Evolutionary conservation across 2,329 filamentous ascomycete genomes (phyloP).

Genomic region (Exophiala sp.): DNA sequence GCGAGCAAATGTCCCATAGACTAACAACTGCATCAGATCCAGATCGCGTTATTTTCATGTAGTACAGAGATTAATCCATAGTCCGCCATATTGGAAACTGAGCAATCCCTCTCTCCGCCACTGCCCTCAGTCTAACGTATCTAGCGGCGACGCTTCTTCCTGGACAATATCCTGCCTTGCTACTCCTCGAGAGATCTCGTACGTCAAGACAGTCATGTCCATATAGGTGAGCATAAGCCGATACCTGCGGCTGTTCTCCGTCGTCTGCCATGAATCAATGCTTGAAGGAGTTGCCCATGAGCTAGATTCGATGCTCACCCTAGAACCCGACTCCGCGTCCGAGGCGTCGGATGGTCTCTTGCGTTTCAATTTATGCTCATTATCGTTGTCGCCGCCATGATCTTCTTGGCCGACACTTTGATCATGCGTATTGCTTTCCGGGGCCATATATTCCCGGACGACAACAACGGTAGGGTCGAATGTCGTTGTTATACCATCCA

Average conservation of each 20-base stretch:
- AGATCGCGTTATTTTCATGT: too few species aligned
- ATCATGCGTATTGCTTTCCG: background rate
- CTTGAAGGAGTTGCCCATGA: constrained; percentile 20
- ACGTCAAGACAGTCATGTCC: constrained; percentile 54
- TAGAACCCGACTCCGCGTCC: background rate
- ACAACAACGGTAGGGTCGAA: constrained; percentile 23
- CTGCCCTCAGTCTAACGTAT: constrained; percentile 17
- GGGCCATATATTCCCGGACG: constrained; percentile 1
- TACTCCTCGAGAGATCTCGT: constrained; percentile 46
- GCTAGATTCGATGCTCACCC: constrained; percentile 10
- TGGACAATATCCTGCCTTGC: constrained; percentile 21
- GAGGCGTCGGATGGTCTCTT: constrained; percentile 6
- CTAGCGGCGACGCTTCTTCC: constrained; percentile 14
- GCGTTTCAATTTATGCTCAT: constrained; percentile 9
- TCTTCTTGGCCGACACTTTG: background rate
- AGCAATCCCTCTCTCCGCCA: too few species aligned
- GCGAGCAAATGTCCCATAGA: background rate
- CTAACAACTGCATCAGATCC: too few species aligned
- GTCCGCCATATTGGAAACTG: too few species aligned
- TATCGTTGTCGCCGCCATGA: background rate
- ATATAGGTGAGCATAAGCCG: constrained; percentile 52
- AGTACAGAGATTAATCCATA: too few species aligned
- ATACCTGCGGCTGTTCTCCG: constrained; percentile 41
- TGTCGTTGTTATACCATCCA: constrained; percentile 24
- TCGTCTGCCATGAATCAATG: constrained; percentile 35